Evolutionary conservation across 192 early-diverging fungal species (phyloP).

Genomic region (Linnemannia schmuckeri): DNA sequence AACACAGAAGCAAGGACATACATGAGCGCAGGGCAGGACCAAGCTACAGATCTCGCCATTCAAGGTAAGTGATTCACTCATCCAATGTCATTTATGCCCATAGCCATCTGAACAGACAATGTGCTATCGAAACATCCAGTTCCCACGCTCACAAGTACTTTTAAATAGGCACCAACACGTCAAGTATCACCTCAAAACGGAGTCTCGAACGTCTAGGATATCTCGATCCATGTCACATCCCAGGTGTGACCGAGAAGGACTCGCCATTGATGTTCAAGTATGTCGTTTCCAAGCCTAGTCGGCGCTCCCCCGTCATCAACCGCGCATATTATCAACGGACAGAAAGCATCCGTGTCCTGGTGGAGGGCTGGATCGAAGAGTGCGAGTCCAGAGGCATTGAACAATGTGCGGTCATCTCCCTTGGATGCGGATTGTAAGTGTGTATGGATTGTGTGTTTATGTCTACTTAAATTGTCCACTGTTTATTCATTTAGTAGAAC

Average conservation of each 20-base stretch:
- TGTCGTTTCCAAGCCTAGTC: conserved; percentile 39
- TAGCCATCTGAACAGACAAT: not conserved
- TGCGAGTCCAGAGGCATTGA: conserved; percentile 31
- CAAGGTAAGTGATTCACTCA: conserved; percentile 25
- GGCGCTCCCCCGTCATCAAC: conserved; percentile 54
- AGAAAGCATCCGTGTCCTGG: conserved; percentile 35
- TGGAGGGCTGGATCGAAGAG: conserved; percentile 44
- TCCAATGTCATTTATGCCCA: not conserved
- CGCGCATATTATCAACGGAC: conserved; percentile 47
- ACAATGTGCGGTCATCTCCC: conserved; percentile 34
- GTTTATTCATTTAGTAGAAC: not conserved
- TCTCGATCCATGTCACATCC: conserved; percentile 34
- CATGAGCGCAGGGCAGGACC: conserved; percentile 11
- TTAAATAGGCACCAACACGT: conserved; percentile 43
- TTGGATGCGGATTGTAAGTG: conserved; percentile 55
- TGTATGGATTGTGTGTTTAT: not conserved
- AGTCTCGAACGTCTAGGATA: conserved; percentile 52
- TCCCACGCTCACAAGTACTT: not conserved
- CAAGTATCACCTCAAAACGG: conserved; percentile 52
- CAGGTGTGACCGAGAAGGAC: conserved; percentile 36
- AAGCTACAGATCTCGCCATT: conserved; percentile 49
- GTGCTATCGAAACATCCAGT: not conserved
- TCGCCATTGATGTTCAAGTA: conserved; percentile 50
- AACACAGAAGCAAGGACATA: not conserved
- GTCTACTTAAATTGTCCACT: not conserved